Evolutionary conservation across 805 yeast species (phyloP), one percentile per base, ranked within the genome.

Genomic region (Monosporozyma siamensis): DNA sequence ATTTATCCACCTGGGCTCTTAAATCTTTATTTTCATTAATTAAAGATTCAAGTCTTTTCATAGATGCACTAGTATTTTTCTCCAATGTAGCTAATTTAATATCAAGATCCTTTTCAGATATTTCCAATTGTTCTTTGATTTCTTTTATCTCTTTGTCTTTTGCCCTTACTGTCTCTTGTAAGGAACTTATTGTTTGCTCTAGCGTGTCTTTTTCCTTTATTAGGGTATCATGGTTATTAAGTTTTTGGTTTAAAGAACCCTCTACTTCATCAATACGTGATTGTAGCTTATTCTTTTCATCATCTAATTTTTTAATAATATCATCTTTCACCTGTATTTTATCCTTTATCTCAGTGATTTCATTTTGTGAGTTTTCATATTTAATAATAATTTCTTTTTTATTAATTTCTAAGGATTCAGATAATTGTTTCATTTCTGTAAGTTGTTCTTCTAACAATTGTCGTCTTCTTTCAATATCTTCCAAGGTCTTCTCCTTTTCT

Each of bases 261-360:
- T 71, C 71, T 14, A 80, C 59, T 23, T 72, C 70, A 44, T 79
- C 76, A 49, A 80, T 66, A 37, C 74, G 77, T 46, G 75, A 75
- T 43, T 72, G 67, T 39, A 81, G 56, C 22, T 71, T 72, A 7
- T 23, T 23, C 17, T 41, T 45, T 11, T 34, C 31, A 7, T 11
- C 11, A 4, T 25, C 27, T 20, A 48, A 32, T 2, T 34, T 26
- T 6, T 27, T 15, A 9, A 41, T 25, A 2, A 80, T 71, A 32
- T 22, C 41, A 42, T 50, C 65, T 44, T 49, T 40, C 21, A 30
- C 44, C 34, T 38, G 42, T 24, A 54, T 37, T 1, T 47, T 32
- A 30, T 25, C 41, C 39, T 49, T 64, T 40, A 46, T 57, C 21
- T 43, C 44, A 44, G 43, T 38, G 39, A 57, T 54, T 49, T 48